These are phyloP conservation scores for Teunomyces aglyptinius DNA, from an alignment of 805 yeast species.

Conservation along the genomic window DNA sequence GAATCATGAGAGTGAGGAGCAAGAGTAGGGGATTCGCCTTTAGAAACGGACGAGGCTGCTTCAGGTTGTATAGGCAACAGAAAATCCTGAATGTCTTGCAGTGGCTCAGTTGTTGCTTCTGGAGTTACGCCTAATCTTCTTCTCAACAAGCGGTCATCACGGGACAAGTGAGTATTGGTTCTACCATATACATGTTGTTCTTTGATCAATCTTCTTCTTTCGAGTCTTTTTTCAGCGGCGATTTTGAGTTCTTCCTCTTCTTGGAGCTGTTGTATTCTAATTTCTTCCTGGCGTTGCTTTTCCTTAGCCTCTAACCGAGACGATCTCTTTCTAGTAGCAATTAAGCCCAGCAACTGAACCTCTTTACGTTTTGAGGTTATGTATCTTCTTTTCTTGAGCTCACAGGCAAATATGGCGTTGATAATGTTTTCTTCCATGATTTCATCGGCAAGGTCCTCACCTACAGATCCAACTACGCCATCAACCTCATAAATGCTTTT, in stretches of 20 bases:
- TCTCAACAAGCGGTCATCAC: constrained; percentile 33
- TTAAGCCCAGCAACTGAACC: constrained; percentile 57
- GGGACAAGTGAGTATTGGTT: constrained; percentile 22
- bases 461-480: constrained; percentile 14
- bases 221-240: constrained; percentile 43
- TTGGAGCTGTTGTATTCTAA: constrained; percentile 43
- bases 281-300: constrained; percentile 51
- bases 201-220: constrained; percentile 36
- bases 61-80: background rate
- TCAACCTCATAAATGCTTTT: constrained; percentile 32
- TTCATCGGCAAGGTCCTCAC: constrained; percentile 28
- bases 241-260: constrained; percentile 44
- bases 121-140: constrained; percentile 22
- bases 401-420: constrained; percentile 34
- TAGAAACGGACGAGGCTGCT: no score
- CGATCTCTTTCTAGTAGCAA: constrained; percentile 71
- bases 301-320: constrained; percentile 69
- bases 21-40: background rate
- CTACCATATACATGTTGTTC: constrained; percentile 21
- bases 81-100: background rate
- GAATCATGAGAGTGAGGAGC: background rate
- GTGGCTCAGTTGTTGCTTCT: background rate
- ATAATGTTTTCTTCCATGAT: constrained; percentile 12
- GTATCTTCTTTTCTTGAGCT: constrained; percentile 53
- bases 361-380: constrained; percentile 58